Percentiles rank a stretch among this genome's conserved stretches.
Conservation (phyloP, 73 alveolate species). For the Paramecium primaurelia region DNA sequence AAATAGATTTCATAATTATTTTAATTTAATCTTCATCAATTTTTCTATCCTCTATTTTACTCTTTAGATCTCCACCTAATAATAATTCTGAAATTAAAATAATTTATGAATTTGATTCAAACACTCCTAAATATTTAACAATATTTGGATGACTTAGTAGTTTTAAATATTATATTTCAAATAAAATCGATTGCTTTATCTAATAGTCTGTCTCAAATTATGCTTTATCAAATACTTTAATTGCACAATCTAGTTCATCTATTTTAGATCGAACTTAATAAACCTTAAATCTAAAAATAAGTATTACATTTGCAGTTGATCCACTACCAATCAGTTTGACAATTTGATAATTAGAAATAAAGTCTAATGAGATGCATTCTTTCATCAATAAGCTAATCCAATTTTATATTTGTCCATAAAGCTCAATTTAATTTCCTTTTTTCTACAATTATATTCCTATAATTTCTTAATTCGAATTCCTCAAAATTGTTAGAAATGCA, state of each 20-base stretch:
- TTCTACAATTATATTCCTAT: neutral
- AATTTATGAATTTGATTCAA: conserved; percentile 58
- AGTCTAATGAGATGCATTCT: neutral
- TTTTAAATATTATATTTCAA: conserved; percentile 72
- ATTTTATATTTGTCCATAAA: neutral
- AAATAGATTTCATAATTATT: neutral
- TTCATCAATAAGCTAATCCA: neutral
- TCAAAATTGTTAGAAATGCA: neutral
- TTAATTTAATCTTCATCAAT: conserved; percentile 35
- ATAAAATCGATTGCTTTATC: conserved; percentile 65
- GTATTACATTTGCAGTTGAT: neutral
- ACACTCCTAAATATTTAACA: conserved; percentile 71
- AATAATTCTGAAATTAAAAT: conserved; percentile 19
- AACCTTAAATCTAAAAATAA: neutral
- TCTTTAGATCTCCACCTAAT: conserved; percentile 36
- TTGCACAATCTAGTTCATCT: neutral
- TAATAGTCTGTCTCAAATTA: neutral
- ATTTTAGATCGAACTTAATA: neutral
- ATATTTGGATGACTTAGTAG: conserved; percentile 75
- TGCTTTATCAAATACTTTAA: conserved; percentile 57
- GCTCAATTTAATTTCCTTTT: neutral
- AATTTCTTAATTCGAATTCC: neutral
- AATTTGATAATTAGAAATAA: neutral
- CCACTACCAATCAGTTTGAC: conserved; percentile 24
- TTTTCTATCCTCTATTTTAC: neutral